These are phyloP conservation scores for Lolium multiflorum DNA, from an alignment of 176 grass and related monocot genomes.

Conservation along the genomic window DNA sequence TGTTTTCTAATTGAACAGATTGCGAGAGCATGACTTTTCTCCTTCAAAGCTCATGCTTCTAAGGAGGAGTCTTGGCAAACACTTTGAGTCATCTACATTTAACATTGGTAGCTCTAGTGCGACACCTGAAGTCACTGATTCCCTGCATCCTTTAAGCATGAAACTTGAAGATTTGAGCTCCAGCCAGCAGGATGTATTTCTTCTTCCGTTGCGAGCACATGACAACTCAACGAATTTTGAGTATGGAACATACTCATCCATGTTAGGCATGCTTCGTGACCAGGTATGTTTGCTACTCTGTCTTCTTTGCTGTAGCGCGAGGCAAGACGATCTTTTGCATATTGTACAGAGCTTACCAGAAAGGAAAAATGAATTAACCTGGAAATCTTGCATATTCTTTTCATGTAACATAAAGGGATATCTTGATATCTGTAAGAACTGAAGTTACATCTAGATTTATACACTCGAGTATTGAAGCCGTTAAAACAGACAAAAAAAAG, in stretches of 20 bases:
- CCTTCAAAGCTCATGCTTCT: constrained; percentile 53
- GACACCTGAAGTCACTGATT: constrained; percentile 38
- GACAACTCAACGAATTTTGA: constrained; percentile 57
- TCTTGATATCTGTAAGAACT: not conserved
- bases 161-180: constrained; percentile 47
- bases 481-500: not conserved
- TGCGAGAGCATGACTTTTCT: constrained; percentile 64
- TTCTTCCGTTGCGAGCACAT: constrained; percentile 60
- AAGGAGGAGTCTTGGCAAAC: constrained; percentile 58
- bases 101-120: constrained; percentile 46
- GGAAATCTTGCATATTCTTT: not conserved
- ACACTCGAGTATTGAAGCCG: not conserved
- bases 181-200: constrained; percentile 59
- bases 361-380: not conserved
- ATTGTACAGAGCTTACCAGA: not conserved
- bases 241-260: constrained; percentile 63
- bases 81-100: constrained; percentile 69
- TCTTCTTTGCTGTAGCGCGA: not conserved
- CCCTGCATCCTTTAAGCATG: constrained; percentile 16
- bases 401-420: not conserved
- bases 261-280: constrained; percentile 76
- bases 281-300: constrained; percentile 56
- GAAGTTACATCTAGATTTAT: not conserved
- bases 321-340: not conserved
- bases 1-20: constrained; percentile 37